phyloP scores from a whole-genome alignment of 2,329 filamentous ascomycete genomes.

The Arachnopeziza araneosa region DNA sequence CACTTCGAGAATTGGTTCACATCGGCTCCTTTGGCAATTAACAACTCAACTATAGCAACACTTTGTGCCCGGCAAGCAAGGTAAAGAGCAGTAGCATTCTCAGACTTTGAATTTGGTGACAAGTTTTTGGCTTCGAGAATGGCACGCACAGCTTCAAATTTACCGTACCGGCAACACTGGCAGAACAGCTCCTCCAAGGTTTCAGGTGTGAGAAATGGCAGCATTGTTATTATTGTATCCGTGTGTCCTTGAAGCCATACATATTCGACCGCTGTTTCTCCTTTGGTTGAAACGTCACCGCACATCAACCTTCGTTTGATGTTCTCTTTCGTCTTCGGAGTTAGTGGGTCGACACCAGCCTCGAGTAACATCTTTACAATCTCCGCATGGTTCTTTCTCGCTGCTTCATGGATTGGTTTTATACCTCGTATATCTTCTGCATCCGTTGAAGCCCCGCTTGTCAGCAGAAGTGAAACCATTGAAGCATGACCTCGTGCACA shows the following conservation, averaged over 20 bases:
- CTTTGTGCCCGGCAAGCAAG: constrained; percentile 9
- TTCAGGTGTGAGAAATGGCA: constrained; percentile 3
- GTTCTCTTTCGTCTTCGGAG: constrained; percentile 23
- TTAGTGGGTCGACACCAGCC: constrained; percentile 33
- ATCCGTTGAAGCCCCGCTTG: constrained; percentile 20
- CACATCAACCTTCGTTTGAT: constrained; percentile 3
- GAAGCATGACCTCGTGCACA: constrained; percentile 9
- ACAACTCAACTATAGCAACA: constrained; percentile 6
- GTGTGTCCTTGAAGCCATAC: constrained; percentile 27
- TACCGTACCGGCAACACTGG: constrained; percentile 12
- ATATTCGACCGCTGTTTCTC: constrained; percentile 30
- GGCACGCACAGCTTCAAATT: constrained; percentile 11
- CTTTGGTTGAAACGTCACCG: constrained; percentile 8
- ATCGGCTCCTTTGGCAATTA: constrained; percentile 10
- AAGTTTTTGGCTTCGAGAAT: constrained; percentile 4
- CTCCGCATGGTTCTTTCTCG: constrained; percentile 27
- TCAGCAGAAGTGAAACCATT: constrained; percentile 10
- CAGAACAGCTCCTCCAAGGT: constrained; percentile 15
- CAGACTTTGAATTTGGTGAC: constrained; percentile 12
- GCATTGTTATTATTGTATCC: constrained; percentile 6
- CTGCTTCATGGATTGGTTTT: constrained; percentile 34
- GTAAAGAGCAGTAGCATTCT: constrained; percentile 13
- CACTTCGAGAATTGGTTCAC: not conserved
- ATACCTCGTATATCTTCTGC: constrained; percentile 23
- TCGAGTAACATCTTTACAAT: constrained; percentile 30